Evolutionary conservation across 805 yeast species (phyloP).

Genomic region (Torulaspora delbrueckii): DNA sequence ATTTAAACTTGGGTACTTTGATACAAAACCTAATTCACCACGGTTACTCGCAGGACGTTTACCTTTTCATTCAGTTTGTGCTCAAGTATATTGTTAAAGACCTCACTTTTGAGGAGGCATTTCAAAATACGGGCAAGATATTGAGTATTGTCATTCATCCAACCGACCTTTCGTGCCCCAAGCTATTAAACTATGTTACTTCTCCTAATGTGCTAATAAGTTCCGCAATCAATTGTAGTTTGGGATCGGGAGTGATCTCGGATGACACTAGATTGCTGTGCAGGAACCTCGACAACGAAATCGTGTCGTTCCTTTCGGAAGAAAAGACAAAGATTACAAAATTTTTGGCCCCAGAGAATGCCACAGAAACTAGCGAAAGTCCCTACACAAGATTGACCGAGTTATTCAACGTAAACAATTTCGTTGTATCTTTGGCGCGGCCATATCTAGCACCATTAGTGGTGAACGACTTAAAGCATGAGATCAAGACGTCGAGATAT

Average conservation of each 20-base stretch:
- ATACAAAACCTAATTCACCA: slow-evolving; percentile 70
- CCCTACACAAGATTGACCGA: slow-evolving; percentile 90
- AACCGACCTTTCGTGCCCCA: slow-evolving; percentile 53
- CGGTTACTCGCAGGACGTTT: slow-evolving; percentile 83
- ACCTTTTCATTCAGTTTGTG: slow-evolving; percentile 74
- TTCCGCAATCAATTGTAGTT: slow-evolving; percentile 85
- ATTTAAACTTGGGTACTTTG: slow-evolving; percentile 50
- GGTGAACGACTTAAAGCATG: slow-evolving; percentile 75
- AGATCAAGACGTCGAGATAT: slow-evolving; percentile 40
- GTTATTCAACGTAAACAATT: slow-evolving; percentile 90
- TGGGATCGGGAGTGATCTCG: slow-evolving; percentile 65
- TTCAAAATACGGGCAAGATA: slow-evolving; percentile 67
- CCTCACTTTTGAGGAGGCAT: slow-evolving; percentile 91
- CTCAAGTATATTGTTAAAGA: slow-evolving; percentile 64
- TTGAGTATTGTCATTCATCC: slow-evolving; percentile 85
- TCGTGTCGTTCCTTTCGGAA: slow-evolving; percentile 51
- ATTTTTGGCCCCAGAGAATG: slow-evolving; percentile 45
- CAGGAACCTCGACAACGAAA: slow-evolving; percentile 57
- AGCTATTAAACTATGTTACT: slow-evolving; percentile 79
- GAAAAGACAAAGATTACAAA: slow-evolving; percentile 24
- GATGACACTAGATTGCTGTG: slow-evolving; percentile 52
- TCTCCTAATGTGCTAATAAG: slow-evolving; percentile 88
- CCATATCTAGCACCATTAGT: slow-evolving; percentile 91
- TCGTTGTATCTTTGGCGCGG: slow-evolving; percentile 83
- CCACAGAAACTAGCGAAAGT: slow-evolving; percentile 45